Evolutionary conservation across 106 monocot genomes (phyloP).

Genomic region (Acanthochlamys bracteata): DNA sequence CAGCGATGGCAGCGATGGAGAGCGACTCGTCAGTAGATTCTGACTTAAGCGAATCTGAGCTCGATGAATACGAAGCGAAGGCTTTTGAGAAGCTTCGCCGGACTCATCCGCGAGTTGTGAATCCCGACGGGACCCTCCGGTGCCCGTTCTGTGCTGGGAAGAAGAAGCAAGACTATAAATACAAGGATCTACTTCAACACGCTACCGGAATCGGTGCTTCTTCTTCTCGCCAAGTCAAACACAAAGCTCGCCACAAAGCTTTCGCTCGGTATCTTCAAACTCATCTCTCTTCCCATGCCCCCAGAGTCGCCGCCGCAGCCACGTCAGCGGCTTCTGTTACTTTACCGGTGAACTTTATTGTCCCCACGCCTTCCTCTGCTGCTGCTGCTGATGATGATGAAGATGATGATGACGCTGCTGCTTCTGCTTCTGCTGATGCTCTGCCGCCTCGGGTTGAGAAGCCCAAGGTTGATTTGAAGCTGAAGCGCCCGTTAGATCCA

Average conservation of each 20-base stretch:
- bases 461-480: constrained; percentile 1
- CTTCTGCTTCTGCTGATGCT: too few relatives aligned
- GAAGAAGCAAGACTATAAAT: constrained; percentile 54
- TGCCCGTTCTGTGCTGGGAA: constrained; percentile 70
- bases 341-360: too few relatives aligned
- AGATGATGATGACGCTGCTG: too few relatives aligned
- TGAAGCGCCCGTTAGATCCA: background rate
- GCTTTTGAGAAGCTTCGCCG: constrained; percentile 21
- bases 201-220: constrained; percentile 52
- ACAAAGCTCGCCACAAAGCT: constrained; percentile 52
- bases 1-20: too few relatives aligned
- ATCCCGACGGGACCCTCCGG: constrained; percentile 16
- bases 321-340: too few relatives aligned
- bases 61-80: constrained; percentile 34
- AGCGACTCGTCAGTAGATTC: constrained; percentile 6
- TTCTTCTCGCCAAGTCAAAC: constrained; percentile 39
- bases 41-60: constrained; percentile 67
- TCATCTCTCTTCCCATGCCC: constrained; percentile 19
- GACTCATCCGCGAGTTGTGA: constrained; percentile 24
- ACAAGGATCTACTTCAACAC: constrained; percentile 68
- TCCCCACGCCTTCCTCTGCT: too few relatives aligned
- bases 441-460: constrained; percentile 10
- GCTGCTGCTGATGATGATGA: too few relatives aligned
- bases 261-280: constrained; percentile 37
- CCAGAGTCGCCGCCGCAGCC: background rate